These are phyloP conservation scores for Colletotrichum somersetense DNA, from an alignment of 2,329 filamentous ascomycete genomes.

Conservation along the genomic window DNA sequence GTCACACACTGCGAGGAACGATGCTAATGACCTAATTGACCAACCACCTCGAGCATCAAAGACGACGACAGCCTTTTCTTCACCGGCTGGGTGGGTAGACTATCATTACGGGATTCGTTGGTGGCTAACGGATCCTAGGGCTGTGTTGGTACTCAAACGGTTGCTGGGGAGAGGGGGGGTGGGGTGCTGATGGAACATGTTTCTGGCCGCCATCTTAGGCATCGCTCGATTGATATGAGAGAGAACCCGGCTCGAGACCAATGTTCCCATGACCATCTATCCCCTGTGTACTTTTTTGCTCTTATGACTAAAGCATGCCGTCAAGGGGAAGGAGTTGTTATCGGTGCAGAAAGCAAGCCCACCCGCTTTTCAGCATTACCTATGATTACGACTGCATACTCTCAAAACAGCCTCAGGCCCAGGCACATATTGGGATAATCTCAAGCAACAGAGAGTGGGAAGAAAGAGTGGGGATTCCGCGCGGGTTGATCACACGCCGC, in stretches of 20 bases:
- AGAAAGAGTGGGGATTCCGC: background rate
- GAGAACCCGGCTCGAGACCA: background rate
- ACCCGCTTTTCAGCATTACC: background rate
- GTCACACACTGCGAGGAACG: background rate
- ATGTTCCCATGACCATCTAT: background rate
- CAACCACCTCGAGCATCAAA: background rate
- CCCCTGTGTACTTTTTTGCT: background rate
- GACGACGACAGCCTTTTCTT: background rate
- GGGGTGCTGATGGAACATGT: background rate
- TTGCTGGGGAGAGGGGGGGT: background rate
- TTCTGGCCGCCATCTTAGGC: background rate
- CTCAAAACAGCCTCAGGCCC: background rate
- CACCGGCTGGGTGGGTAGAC: background rate
- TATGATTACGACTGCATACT: background rate
- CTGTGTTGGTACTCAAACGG: background rate
- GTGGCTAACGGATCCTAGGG: background rate
- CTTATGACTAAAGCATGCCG: background rate
- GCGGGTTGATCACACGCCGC: background rate
- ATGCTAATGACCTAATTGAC: too few species aligned
- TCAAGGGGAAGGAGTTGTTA: background rate
- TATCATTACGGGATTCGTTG: background rate
- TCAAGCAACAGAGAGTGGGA: background rate
- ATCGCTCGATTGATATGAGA: background rate
- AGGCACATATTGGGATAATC: background rate
- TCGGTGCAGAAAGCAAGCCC: background rate